A percentile compares a stretch with the other conserved stretches of the same genome.
Evolutionary conservation across 352 stramenopile species (phyloP).

Genomic region (Pythium oligandrum): DNA sequence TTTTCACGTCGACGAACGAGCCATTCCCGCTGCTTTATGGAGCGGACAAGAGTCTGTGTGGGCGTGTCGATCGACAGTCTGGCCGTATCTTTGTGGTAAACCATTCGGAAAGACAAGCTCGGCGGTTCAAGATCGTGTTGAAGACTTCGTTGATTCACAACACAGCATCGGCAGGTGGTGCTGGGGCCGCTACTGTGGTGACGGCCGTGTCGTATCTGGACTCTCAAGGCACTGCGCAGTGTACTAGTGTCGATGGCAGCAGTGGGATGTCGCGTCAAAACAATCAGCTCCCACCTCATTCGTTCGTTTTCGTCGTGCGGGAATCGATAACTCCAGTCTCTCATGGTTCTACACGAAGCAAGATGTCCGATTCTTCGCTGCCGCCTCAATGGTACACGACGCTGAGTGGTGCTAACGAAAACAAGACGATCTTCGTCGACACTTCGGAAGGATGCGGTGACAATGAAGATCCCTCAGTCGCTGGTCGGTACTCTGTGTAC

Average conservation of each 20-base stretch:
- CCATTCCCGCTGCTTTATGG: conserved; percentile 19
- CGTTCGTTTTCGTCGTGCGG: conserved; percentile 46
- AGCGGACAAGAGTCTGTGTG: conserved; percentile 20
- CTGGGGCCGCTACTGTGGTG: conserved; percentile 26
- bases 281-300: conserved; percentile 13
- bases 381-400: conserved; percentile 51
- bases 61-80: conserved; percentile 36
- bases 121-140: conserved; percentile 30
- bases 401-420: conserved; percentile 30
- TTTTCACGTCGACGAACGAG: conserved; percentile 41
- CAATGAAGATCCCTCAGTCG: background rate
- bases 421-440: conserved; percentile 33
- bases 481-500: conserved; percentile 28
- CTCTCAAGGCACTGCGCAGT: conserved; percentile 19
- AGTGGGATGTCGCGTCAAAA: conserved; percentile 1
- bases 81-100: conserved; percentile 36
- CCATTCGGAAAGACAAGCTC: conserved; percentile 9
- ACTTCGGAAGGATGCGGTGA: background rate
- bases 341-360: conserved; percentile 5
- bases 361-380: conserved; percentile 13
- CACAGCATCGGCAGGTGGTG: conserved; percentile 24
- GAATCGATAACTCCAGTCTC: conserved; percentile 7
- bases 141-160: conserved; percentile 40
- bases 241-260: conserved; percentile 10
- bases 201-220: conserved; percentile 3